Evolutionary conservation across 345 rosid genomes (phyloP).

Genomic region (Salix purpurea): DNA sequence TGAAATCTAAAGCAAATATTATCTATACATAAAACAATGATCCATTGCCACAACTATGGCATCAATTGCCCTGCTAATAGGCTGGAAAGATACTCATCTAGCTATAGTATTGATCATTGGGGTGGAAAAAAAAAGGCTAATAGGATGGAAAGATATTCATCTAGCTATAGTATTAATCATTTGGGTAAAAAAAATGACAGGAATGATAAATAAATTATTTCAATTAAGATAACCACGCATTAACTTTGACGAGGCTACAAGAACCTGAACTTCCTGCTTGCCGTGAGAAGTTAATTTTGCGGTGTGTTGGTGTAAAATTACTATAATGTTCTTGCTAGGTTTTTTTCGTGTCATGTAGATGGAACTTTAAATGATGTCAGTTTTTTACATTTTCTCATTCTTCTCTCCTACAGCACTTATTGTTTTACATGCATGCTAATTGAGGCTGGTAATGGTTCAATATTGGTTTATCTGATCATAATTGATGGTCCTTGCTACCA

Average conservation of each 20-base stretch:
- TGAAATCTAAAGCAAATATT: too few species aligned
- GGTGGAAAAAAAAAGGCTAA: neutral
- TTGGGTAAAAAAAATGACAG: neutral
- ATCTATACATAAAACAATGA: too few species aligned
- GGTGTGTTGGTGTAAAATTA: neutral
- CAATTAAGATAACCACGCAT: neutral
- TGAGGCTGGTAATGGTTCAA: neutral
- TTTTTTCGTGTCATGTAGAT: neutral
- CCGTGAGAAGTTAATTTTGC: neutral
- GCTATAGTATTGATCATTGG: neutral
- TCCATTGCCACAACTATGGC: neutral
- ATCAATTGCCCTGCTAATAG: neutral
- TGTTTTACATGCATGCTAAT: neutral
- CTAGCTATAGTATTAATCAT: neutral
- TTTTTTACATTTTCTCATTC: neutral
- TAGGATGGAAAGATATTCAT: neutral
- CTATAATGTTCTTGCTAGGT: neutral
- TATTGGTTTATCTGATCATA: neutral
- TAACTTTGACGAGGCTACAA: neutral
- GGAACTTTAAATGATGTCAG: neutral
- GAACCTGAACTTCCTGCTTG: neutral
- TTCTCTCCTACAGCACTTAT: neutral
- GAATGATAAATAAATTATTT: neutral
- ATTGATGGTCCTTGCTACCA: conserved; percentile 27
- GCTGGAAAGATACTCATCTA: neutral